Evolutionary conservation across 148 eudicot genomes (phyloP).

Genomic region (Mesembryanthemum crystallinum): DNA sequence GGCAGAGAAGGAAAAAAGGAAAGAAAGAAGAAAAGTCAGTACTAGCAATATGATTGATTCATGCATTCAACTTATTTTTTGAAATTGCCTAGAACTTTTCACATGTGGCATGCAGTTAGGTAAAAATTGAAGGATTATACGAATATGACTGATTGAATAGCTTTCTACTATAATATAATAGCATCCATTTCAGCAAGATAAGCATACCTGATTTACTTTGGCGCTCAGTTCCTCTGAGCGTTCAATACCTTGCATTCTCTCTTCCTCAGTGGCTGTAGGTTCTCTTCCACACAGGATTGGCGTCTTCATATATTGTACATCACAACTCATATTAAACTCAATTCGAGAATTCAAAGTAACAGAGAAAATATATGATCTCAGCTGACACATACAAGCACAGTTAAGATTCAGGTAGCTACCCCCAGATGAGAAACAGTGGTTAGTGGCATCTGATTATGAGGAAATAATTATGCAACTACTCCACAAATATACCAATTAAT

Average conservation of each 20-base stretch:
- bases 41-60: background rate
- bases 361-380: constrained; percentile 1
- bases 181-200: background rate
- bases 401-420: background rate
- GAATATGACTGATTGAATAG: background rate
- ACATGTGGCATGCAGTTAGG: background rate
- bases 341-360: background rate
- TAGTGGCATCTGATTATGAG: background rate
- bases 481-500: background rate
- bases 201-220: constrained; percentile 84
- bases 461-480: background rate
- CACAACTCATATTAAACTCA: constrained; percentile 14
- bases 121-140: background rate
- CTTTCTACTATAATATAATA: background rate
- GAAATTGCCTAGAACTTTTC: background rate
- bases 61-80: background rate
- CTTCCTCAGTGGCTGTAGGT: constrained; percentile 73
- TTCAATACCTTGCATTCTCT: constrained; percentile 61
- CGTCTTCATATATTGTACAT: constrained; percentile 38
- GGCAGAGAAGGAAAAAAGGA: constrained; percentile 6
- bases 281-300: constrained; percentile 92
- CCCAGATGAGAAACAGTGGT: background rate
- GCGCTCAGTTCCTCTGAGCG: constrained; percentile 87
- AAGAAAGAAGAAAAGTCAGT: constrained; percentile 3
- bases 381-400: constrained; percentile 6